Percentiles rank a stretch among this genome's conserved stretches.
These are phyloP conservation scores for Grigorovia jiainica DNA, from an alignment of 805 yeast genomes.

Conservation along the genomic window DNA sequence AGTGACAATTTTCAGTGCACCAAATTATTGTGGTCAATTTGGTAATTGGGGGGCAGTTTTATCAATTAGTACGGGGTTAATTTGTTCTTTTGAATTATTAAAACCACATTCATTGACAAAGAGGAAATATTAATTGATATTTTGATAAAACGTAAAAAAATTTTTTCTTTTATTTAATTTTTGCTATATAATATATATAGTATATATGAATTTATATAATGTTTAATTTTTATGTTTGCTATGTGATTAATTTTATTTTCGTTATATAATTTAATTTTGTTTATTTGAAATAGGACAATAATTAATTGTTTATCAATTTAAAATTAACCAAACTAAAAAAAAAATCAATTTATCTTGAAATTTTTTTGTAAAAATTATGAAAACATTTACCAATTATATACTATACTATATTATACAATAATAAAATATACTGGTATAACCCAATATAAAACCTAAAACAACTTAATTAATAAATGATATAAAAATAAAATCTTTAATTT, in stretches of 20 bases:
- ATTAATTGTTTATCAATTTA: no score
- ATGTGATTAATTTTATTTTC: not conserved
- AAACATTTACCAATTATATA: no score
- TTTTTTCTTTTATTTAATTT: not conserved
- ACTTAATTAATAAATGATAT: not conserved
- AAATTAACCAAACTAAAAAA: no score
- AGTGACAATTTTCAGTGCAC: slow-evolving; percentile 74
- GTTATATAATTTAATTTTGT: no score
- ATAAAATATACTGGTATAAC: no score
- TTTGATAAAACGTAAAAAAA: no score
- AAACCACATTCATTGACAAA: slow-evolving; percentile 38
- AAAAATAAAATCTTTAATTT: not conserved
- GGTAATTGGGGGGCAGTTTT: slow-evolving; percentile 74
- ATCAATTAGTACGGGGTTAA: slow-evolving; percentile 58
- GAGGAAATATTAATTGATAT: not conserved
- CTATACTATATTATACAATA: no score
- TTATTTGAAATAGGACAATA: no score
- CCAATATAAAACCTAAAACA: not conserved
- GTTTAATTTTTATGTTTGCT: not conserved
- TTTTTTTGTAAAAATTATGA: no score
- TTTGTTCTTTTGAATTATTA: slow-evolving; percentile 62
- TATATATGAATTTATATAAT: not conserved
- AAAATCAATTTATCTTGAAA: no score
- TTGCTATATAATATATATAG: not conserved
- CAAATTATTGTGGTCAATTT: slow-evolving; percentile 77